phyloP scores from a whole-genome alignment of 805 yeast species.

The Wickerhamiella azyma region DNA sequence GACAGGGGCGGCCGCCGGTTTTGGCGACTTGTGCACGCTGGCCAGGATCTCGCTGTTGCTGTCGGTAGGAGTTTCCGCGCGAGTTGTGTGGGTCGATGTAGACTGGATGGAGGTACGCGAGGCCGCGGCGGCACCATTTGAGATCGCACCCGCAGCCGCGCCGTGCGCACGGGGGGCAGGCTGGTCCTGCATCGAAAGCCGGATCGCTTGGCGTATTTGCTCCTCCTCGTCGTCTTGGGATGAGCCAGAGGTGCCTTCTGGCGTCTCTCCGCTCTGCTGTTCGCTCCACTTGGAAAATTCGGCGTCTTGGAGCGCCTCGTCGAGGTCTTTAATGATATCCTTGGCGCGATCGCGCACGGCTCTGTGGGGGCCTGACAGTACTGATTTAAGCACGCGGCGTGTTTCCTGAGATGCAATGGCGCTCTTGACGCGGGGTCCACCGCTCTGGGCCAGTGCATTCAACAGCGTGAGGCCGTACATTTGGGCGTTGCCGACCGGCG shows the following conservation, averaged over 20 bases:
- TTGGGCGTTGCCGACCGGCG: slow-evolving; percentile 49
- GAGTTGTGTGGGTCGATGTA: not conserved
- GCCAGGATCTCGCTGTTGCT: not conserved
- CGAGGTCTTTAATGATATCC: slow-evolving; percentile 54
- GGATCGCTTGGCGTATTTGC: slow-evolving; percentile 18
- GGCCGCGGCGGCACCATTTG: slow-evolving; percentile 5
- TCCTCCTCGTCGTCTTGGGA: slow-evolving; percentile 47
- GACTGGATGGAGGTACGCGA: not conserved
- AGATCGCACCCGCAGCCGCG: not conserved
- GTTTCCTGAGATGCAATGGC: slow-evolving; percentile 47
- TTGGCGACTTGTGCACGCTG: not conserved
- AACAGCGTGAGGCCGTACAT: slow-evolving; percentile 40
- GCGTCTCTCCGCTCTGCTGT: no score
- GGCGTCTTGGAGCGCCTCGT: slow-evolving; percentile 62
- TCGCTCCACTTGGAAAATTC: slow-evolving; percentile 52
- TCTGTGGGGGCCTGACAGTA: slow-evolving; percentile 40
- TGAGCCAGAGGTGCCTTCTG: no score
- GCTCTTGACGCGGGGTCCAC: slow-evolving; percentile 55
- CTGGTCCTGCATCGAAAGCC: slow-evolving; percentile 15
- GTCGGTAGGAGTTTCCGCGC: not conserved
- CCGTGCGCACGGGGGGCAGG: not conserved
- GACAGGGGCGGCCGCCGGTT: not conserved
- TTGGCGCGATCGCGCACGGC: slow-evolving; percentile 57
- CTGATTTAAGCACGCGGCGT: slow-evolving; percentile 33
- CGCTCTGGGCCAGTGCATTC: slow-evolving; percentile 57